These are phyloP conservation scores for Lactarius hatsudake DNA, from an alignment of 768 basidiomycete species.

Conservation along the genomic window DNA sequence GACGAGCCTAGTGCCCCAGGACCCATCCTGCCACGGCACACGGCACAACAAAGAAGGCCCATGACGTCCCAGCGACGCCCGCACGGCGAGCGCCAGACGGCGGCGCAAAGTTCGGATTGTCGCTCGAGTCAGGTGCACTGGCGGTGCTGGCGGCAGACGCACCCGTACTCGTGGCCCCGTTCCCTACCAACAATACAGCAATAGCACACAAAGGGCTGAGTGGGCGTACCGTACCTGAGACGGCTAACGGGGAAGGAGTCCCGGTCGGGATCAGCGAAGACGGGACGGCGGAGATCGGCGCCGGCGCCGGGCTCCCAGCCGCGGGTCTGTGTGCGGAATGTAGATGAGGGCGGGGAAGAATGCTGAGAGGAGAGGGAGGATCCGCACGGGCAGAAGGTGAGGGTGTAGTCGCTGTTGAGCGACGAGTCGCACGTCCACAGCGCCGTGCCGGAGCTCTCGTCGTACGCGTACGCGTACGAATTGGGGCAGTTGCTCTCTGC, in stretches of 20 bases:
- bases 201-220: background rate
- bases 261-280: conserved; percentile 12
- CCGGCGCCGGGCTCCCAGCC: background rate
- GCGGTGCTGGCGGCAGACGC: background rate
- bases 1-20: background rate
- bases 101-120: background rate
- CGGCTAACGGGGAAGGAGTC: background rate
- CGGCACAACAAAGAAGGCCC: background rate
- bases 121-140: background rate
- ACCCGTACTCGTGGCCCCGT: background rate
- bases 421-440: conserved; percentile 49
- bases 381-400: conserved; percentile 35
- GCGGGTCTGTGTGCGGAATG: conserved; percentile 2
- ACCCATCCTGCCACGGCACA: background rate
- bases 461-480: conserved; percentile 54
- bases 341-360: background rate
- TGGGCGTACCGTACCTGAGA: background rate
- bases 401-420: conserved; percentile 31
- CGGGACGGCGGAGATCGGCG: conserved; percentile 19
- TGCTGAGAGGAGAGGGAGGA: background rate
- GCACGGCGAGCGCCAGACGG: background rate
- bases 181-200: background rate
- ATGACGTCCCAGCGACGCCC: background rate
- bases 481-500: conserved; percentile 44
- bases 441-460: conserved; percentile 51